Conservation (phyloP, 768 basidiomycete species). For the Pilatotrama ljubarskyi region DNA sequence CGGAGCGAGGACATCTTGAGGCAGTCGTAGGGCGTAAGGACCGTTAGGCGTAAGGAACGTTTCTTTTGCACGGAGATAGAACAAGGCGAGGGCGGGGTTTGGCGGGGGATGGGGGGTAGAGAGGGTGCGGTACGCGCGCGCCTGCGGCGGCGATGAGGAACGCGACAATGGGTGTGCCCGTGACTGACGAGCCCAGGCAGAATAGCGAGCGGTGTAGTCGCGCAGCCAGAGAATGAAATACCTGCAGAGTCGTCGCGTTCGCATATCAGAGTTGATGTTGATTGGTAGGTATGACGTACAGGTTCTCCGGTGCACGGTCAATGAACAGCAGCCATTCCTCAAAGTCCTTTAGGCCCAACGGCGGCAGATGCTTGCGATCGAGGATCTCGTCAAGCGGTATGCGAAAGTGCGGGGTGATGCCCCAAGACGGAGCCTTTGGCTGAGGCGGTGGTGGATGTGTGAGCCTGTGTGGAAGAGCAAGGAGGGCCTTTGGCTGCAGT, state of each 20-base stretch:
- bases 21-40: constrained; percentile 69
- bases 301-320: constrained; percentile 72
- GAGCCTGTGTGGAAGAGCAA: constrained; percentile 37
- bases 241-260: constrained; percentile 34
- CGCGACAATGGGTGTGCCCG: constrained; percentile 22
- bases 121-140: constrained; percentile 16
- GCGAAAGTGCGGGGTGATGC: constrained; percentile 64
- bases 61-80: constrained; percentile 77
- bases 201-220: constrained; percentile 61
- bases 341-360: constrained; percentile 57
- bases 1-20: constrained; percentile 60
- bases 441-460: constrained; percentile 21
- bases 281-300: constrained; percentile 44
- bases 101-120: constrained; percentile 22
- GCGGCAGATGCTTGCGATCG: constrained; percentile 75
- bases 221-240: constrained; percentile 84
- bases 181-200: constrained; percentile 40
- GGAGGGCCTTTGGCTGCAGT: constrained; percentile 37
- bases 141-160: constrained; percentile 21
- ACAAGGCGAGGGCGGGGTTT: constrained; percentile 55
- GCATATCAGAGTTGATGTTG: constrained; percentile 1
- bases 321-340: constrained; percentile 82
- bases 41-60: constrained; percentile 78
- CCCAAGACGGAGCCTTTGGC: constrained; percentile 15
- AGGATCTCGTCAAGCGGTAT: constrained; percentile 75